Evolutionary conservation across 1,284 basidiomycete species (phyloP).

Genomic region (Irpex sp.): DNA sequence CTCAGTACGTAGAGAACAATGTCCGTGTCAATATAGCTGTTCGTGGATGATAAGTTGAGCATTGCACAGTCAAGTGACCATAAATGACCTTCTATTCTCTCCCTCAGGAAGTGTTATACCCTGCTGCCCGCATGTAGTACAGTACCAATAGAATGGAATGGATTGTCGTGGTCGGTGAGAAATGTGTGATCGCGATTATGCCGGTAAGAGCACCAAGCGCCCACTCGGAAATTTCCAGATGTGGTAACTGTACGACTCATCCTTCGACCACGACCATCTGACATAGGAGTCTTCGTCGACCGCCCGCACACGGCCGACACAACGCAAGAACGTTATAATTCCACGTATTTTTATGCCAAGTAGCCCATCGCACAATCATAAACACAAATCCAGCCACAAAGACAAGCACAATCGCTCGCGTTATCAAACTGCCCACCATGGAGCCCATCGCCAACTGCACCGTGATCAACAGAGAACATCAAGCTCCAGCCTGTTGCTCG

Average conservation of each 20-base stretch:
- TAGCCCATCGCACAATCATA: constrained; percentile 34
- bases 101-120: too few species aligned
- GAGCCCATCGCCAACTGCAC: constrained; percentile 23
- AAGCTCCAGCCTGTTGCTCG: constrained; percentile 33
- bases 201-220: not conserved
- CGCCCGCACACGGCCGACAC: not conserved
- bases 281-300: not conserved
- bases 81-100: too few species aligned
- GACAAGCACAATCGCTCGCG: constrained; percentile 16
- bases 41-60: too few species aligned
- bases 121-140: too few species aligned
- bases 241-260: not conserved
- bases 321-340: not conserved
- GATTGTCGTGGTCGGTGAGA: too few species aligned
- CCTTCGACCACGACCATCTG: not conserved
- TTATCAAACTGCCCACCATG: constrained; percentile 46
- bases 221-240: not conserved
- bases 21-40: too few species aligned
- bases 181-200: too few species aligned
- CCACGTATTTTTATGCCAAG: constrained; percentile 47
- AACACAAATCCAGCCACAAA: constrained; percentile 21
- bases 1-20: too few species aligned
- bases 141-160: too few species aligned
- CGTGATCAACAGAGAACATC: constrained; percentile 7
- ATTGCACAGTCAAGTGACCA: too few species aligned